These are phyloP conservation scores for Noccaea caerulescens DNA, from an alignment of 345 rosid species.

Conservation along the genomic window DNA sequence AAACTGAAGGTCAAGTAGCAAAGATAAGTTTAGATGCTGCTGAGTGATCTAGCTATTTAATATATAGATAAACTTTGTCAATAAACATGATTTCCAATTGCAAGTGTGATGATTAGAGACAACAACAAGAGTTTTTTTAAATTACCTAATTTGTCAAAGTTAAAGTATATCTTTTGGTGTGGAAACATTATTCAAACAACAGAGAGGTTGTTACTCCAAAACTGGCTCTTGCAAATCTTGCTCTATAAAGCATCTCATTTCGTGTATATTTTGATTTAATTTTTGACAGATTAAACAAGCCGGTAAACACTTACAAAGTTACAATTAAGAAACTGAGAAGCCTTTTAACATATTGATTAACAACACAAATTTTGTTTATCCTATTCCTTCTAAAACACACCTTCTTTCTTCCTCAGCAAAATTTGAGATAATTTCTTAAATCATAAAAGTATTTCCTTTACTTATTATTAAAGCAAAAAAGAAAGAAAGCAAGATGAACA, in stretches of 20 bases:
- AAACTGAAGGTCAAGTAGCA: background rate
- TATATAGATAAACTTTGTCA: background rate
- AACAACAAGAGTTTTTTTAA: background rate
- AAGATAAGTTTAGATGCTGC: background rate
- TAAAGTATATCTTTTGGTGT: conserved; percentile 63
- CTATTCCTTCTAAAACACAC: background rate
- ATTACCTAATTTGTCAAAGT: conserved; percentile 68
- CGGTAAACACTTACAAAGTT: background rate
- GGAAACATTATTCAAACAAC: conserved; percentile 50
- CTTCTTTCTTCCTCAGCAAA: background rate
- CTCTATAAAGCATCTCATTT: background rate
- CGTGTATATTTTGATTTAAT: background rate
- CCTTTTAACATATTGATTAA: background rate
- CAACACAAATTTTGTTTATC: background rate
- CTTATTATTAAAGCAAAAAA: background rate
- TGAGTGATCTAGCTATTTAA: too few species aligned
- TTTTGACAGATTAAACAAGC: background rate
- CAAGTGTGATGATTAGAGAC: conserved; percentile 1
- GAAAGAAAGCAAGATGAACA: background rate
- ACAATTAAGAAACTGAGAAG: background rate
- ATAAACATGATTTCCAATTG: background rate
- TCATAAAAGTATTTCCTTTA: background rate
- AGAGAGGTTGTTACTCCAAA: background rate
- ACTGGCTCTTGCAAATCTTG: background rate
- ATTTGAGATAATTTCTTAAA: background rate